A percentile compares a stretch with the other conserved stretches of the same genome.
phyloP scores from a whole-genome alignment of 2,329 filamentous ascomycete species.

The Hypoxylon sp. region DNA sequence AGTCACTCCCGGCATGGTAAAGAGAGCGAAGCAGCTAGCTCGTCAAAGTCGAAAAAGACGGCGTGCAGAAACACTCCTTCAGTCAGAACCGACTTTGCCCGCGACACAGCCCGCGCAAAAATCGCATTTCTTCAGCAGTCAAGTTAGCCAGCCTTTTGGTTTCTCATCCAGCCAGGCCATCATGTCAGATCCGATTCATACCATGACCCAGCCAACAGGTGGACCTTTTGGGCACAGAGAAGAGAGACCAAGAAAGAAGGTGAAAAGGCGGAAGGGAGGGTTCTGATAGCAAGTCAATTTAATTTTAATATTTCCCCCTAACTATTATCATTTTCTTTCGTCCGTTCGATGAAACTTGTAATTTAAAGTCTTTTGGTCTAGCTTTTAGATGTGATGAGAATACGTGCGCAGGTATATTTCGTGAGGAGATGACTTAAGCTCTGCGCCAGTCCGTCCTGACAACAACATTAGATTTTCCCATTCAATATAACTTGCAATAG shows the following conservation, averaged over 20 bases:
- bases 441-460: too few relatives aligned
- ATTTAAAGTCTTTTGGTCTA: too few relatives aligned
- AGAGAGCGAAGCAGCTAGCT: constrained; percentile 40
- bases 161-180: constrained; percentile 37
- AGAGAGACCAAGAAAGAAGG: constrained; percentile 43
- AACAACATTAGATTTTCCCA: too few relatives aligned
- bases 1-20: constrained; percentile 39
- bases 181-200: constrained; percentile 37
- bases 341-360: too few relatives aligned
- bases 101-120: constrained; percentile 42
- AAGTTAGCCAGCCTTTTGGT: constrained; percentile 36
- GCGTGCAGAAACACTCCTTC: constrained; percentile 43
- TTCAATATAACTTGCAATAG: too few relatives aligned
- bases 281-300: constrained; percentile 43
- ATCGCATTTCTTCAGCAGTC: constrained; percentile 39
- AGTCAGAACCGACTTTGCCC: constrained; percentile 38
- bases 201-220: constrained; percentile 46
- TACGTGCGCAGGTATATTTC: too few relatives aligned
- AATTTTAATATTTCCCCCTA: too few relatives aligned
- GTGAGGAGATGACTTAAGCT: too few relatives aligned
- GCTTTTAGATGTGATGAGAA: too few relatives aligned
- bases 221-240: constrained; percentile 44
- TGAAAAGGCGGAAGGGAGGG: constrained; percentile 44
- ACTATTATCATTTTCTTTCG: too few relatives aligned
- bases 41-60: constrained; percentile 44